Base-by-base conservation (phyloP, 1,284 basidiomycete species). In the Termitomyces sp. region DNA sequence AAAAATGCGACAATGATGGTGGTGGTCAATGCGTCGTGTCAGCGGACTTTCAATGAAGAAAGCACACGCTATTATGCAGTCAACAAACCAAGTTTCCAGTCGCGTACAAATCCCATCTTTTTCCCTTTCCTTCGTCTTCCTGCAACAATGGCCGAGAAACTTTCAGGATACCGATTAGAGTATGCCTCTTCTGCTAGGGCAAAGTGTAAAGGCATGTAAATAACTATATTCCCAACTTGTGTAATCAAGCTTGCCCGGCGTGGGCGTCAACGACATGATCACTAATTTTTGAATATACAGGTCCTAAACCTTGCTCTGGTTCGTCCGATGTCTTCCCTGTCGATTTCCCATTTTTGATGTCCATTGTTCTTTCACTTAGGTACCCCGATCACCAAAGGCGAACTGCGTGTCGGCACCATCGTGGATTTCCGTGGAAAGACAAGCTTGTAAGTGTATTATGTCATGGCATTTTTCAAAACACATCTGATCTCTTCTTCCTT, bases 261-360 rank as follows among this genome's bases (percentile, higher is more conserved):
- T 50, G 40, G 33, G 35, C 41, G 16, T 47, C 18, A 24, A 16
- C 41, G 46, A 41, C 41, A 41, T 49, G 19, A 55, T 61, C 52
- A 57, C 57, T 56, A 49, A 60, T 38, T 50, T 31, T 47, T 46
- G 60, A 62, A 56, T 62, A 58, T 56, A 28, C 66, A 88, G 91
- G 91, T 34, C 80, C 83, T 44, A 88, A 88, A 69, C 93, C 93
- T 55, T 96, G 91, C 70, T 61, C 58, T 60, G 83, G 85, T 83
- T 53, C 54, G 65, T 51, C 52, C 54, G 30, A 45, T 53, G 44
- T 19, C 14, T 49, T 47, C 28, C n/a, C 47, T 30, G 6, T 28
- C 21, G 5, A 47, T 48, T 53, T 51, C 31, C 9, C n/a, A 47
- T 34, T 50, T 35, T 55, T 51, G 54, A 44, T 49, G 53, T 56